Percentiles rank a stretch among this genome's conserved stretches.
Conservation (phyloP, 2,329 filamentous ascomycete genomes). For the Pseudogymnoascus sp. region DNA sequence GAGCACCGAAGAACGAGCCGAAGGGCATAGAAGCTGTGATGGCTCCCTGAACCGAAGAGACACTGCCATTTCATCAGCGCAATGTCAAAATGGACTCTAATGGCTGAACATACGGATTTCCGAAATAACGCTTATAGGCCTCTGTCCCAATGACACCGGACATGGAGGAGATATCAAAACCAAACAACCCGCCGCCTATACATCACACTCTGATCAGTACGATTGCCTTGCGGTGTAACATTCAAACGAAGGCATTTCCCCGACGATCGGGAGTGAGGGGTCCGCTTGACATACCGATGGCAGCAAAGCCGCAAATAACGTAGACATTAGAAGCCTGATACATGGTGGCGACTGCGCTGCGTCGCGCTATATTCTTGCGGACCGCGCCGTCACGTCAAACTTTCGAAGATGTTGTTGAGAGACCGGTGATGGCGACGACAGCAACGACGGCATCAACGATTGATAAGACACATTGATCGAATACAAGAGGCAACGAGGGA, state of each 20-base stretch:
- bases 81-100: not conserved
- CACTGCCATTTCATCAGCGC: not conserved
- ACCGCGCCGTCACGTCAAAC: not conserved
- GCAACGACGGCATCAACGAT: not conserved
- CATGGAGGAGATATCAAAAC: conserved; percentile 74
- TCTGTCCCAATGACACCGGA: conserved; percentile 57
- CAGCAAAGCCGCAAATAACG: conserved; percentile 53
- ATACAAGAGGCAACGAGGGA: not conserved
- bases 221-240: not conserved
- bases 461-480: not conserved
- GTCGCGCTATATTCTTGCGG: not conserved
- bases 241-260: not conserved
- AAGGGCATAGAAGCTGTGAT: conserved; percentile 69
- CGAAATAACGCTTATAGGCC: conserved; percentile 65
- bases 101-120: conserved; percentile 37
- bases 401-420: not conserved
- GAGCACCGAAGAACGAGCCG: conserved; percentile 57
- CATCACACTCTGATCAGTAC: not conserved
- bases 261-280: not conserved
- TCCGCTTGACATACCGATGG: conserved; percentile 41
- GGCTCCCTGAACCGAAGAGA: conserved; percentile 53
- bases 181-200: conserved; percentile 60
- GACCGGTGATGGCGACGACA: not conserved
- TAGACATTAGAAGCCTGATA: conserved; percentile 43
- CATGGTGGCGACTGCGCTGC: conserved; percentile 9